Evolutionary conservation across 2,329 filamentous ascomycete genomes (phyloP).

Genomic region (Davidsoniella australis): DNA sequence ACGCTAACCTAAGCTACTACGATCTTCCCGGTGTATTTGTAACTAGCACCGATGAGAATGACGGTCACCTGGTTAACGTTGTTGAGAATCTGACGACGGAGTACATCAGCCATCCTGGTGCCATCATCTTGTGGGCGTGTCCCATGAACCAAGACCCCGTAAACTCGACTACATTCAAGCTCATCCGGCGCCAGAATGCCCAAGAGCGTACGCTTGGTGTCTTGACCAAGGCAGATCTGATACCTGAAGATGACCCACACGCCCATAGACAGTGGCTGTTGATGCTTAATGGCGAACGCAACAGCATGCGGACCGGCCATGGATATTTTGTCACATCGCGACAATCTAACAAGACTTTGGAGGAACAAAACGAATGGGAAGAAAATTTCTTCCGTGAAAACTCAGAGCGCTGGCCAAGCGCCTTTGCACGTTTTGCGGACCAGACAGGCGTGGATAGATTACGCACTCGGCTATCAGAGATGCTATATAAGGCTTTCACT

Average conservation of each 20-base stretch:
- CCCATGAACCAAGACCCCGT: constrained; percentile 65
- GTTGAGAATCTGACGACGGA: constrained; percentile 52
- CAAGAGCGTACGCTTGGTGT: constrained; percentile 51
- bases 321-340: constrained; percentile 67
- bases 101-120: constrained; percentile 52
- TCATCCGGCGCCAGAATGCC: constrained; percentile 42
- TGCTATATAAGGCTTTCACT: constrained; percentile 35
- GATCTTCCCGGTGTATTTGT: constrained; percentile 74
- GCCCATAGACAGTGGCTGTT: constrained; percentile 38
- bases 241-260: constrained; percentile 33
- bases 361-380: constrained; percentile 34
- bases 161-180: constrained; percentile 51
- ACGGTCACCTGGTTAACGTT: constrained; percentile 52
- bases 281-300: constrained; percentile 45
- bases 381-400: constrained; percentile 31
- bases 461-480: constrained; percentile 33
- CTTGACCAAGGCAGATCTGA: constrained; percentile 68
- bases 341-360: constrained; percentile 37
- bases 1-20: constrained; percentile 66
- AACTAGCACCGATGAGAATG: constrained; percentile 43
- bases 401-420: constrained; percentile 28
- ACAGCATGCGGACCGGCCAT: constrained; percentile 38
- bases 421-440: constrained; percentile 29
- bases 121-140: constrained; percentile 61
- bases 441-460: constrained; percentile 37